Evolutionary conservation across 371 early-diverging fungal species (phyloP), one percentile per base, ranked within the genome.

Genomic region (Paraphysoderma sedebokerense): DNA sequence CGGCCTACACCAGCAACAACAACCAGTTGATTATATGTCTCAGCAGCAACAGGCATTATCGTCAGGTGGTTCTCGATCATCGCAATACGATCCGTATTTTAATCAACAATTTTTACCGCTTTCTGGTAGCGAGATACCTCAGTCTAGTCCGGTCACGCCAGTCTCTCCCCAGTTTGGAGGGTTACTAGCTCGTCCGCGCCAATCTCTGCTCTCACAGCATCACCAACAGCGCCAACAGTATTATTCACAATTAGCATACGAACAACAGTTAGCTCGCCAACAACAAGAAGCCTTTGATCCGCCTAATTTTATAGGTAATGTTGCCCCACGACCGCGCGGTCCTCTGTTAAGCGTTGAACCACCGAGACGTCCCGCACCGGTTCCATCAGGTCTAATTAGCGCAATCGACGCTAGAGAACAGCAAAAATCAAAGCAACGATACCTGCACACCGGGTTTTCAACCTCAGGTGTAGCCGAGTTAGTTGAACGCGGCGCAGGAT

Each of bases 191-290:
- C 19, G 24, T 8, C 47, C 47, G 17, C 32, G 40, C 13, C 22
- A n/a, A 9, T 23, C 47, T 24, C 42, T 56, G 8, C 55, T 52
- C 26, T 52, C 50, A 44, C 61, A 62, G 45, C 61, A 59, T 44
- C 40, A 58, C n/a, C 34, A 29, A 20, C 28, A 40, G 34, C 55
- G 52, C 8, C 47, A 46, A n/a, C 20, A 46, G 24, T 46, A 37
- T 30, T 46, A 46, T 22, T 32, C 47, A 30, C 53, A 53, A 31
- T 28, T 36, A 12, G 28, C 34, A 44, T 52, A 47, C 34, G 59
- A 59, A 22, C 56, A 54, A 23, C 56, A 59, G 12, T 56, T 54
- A 13, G 49, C 50, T 9, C 40, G 13, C 20, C 20, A 46, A 20
- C 45, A 8, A 9, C 45, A 44, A 19, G 6, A 8, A 12, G 12